A percentile compares a stretch with the other conserved stretches of the same genome.
These are phyloP conservation scores for Angophora floribunda DNA, from an alignment of 345 rosid species.

Conservation along the genomic window DNA sequence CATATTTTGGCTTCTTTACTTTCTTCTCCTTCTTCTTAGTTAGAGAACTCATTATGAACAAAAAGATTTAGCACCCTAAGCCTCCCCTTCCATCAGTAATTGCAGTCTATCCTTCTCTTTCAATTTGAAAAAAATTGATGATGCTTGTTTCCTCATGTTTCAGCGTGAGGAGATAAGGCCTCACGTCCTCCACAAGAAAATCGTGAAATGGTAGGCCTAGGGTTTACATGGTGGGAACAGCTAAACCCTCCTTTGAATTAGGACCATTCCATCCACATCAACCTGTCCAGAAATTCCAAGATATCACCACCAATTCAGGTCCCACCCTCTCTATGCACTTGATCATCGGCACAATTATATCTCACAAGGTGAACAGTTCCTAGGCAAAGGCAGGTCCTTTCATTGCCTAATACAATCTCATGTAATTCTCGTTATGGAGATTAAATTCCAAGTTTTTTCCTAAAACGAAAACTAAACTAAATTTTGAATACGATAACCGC, in stretches of 20 bases:
- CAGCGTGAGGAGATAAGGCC: slow-evolving; percentile 30
- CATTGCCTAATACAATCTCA: not conserved
- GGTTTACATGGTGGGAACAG: slow-evolving; percentile 6
- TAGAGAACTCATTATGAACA: not conserved
- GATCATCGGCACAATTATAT: not conserved
- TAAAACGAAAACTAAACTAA: not conserved
- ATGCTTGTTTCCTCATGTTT: not conserved
- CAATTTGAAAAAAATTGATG: not conserved
- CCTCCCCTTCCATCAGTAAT: not conserved
- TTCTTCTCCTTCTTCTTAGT: not conserved
- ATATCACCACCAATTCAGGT: not conserved
- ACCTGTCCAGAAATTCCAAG: not conserved
- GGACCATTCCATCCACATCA: not conserved
- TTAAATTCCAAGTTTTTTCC: not conserved
- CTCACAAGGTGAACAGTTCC: not conserved
- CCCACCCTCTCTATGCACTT: not conserved
- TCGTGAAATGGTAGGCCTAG: slow-evolving; percentile 3
- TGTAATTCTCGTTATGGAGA: not conserved
- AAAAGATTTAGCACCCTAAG: not conserved
- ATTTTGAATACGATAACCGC: not conserved
- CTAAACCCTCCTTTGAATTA: not conserved
- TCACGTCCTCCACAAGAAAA: slow-evolving; percentile 35
- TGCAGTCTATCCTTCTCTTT: not conserved
- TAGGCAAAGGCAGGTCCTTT: not conserved
- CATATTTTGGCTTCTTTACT: not conserved